phyloP scores from a whole-genome alignment of 1,139 yeast genomes.

The Pneumocystis wakefieldiae region DNA sequence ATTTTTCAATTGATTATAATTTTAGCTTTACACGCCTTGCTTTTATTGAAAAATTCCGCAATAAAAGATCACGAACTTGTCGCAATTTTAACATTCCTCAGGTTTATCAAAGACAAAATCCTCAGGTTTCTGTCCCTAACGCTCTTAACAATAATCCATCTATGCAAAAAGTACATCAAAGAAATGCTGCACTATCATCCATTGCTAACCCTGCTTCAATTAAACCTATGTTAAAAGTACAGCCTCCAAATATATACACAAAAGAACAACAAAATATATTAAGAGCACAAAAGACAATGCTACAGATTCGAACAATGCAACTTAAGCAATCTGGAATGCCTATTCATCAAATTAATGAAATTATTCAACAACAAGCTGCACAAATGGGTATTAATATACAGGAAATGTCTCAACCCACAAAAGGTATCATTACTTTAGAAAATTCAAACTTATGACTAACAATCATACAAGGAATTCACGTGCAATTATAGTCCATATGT shows the following conservation, averaged over 20 bases:
- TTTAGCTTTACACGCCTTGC: conserved; percentile 10
- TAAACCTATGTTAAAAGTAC: background rate
- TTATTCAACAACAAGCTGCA: background rate
- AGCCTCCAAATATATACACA: background rate
- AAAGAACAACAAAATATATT: background rate
- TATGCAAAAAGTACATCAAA: background rate
- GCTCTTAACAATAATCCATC: background rate
- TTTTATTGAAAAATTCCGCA: conserved; percentile 11
- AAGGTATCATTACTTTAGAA: background rate
- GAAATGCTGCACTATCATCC: background rate
- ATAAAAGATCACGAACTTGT: background rate
- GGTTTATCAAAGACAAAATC: background rate
- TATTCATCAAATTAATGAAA: background rate
- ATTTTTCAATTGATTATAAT: background rate
- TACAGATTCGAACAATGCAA: background rate
- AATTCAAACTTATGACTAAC: no score
- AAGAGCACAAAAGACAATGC: background rate
- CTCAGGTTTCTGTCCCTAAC: background rate
- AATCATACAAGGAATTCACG: background rate
- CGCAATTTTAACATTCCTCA: background rate
- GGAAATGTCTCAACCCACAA: background rate
- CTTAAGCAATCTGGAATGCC: background rate
- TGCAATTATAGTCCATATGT: background rate
- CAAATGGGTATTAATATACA: background rate
- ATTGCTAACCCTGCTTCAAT: background rate